These are phyloP conservation scores for Lichenothelia convexa DNA, from an alignment of 495 filamentous ascomycete species.

Conservation along the genomic window DNA sequence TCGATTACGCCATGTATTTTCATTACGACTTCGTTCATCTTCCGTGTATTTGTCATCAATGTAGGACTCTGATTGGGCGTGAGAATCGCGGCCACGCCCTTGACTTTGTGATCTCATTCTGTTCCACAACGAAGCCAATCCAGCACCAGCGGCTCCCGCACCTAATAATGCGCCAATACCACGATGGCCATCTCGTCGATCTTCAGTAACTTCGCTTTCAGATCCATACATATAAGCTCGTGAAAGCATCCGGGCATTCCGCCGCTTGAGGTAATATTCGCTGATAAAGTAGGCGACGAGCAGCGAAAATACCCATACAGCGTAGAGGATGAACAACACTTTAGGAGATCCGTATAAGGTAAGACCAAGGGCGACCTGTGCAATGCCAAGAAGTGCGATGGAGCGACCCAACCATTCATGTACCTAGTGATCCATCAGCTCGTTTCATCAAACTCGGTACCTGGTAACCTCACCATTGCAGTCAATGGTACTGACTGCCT, in stretches of 20 bases:
- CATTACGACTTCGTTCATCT: conserved; percentile 3
- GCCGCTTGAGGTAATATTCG: conserved; percentile 32
- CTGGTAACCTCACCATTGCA: conserved; percentile 37
- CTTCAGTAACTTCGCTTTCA: conserved; percentile 8
- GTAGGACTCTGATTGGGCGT: neutral
- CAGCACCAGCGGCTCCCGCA: conserved; percentile 40
- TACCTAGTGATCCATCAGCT: conserved; percentile 25
- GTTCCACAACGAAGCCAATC: conserved; percentile 35
- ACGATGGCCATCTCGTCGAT: conserved; percentile 4
- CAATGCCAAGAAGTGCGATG: conserved; percentile 60
- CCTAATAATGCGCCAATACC: conserved; percentile 8
- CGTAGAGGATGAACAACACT: conserved; percentile 65
- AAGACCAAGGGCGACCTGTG: conserved; percentile 76
- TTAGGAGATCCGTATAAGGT: conserved; percentile 85
- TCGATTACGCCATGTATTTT: conserved; percentile 36
- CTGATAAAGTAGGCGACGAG: conserved; percentile 62
- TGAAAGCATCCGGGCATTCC: conserved; percentile 30
- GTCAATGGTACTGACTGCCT: conserved; percentile 42
- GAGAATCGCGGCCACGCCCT: conserved; percentile 11
- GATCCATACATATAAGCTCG: conserved; percentile 27
- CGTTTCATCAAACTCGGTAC: neutral
- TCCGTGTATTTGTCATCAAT: conserved; percentile 16
- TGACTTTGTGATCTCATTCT: conserved; percentile 17
- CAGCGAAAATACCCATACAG: conserved; percentile 44
- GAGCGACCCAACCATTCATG: conserved; percentile 76